These are phyloP conservation scores for Pleodorina starrii DNA, from an alignment of 139 green algal species.

Conservation along the genomic window DNA sequence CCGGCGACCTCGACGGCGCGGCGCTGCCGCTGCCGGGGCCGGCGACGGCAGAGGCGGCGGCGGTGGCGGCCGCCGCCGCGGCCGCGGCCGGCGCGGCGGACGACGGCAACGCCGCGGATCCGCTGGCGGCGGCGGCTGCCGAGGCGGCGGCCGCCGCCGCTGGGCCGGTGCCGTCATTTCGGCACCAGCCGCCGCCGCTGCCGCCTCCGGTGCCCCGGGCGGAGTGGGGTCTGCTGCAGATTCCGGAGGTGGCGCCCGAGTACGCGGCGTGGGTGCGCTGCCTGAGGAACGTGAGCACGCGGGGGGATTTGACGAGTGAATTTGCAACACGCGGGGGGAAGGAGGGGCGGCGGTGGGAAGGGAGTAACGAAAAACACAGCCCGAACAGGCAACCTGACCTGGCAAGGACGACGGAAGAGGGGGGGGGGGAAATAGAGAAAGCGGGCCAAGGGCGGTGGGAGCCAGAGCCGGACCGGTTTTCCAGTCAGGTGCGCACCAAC, in stretches of 20 bases:
- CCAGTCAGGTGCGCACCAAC: no score
- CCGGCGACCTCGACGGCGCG: neutral
- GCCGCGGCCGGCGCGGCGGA: neutral
- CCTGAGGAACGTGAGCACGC: constrained; percentile 33
- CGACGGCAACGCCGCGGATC: neutral
- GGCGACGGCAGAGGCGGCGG: neutral
- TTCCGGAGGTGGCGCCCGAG: neutral
- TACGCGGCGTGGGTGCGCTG: constrained; percentile 25
- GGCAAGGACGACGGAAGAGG: no score
- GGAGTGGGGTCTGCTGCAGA: constrained; percentile 37
- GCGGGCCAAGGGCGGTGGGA: no score
- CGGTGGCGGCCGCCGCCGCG: neutral
- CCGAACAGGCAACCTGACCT: no score
- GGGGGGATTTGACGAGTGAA: no score
- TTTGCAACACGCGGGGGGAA: no score
- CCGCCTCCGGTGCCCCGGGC: neutral
- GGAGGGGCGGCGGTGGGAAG: no score
- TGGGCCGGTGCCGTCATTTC: neutral
- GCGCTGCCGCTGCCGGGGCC: neutral
- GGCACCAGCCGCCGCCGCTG: constrained; percentile 22
- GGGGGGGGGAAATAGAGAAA: no score
- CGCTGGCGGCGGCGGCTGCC: neutral
- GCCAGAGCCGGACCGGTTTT: no score
- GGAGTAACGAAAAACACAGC: no score
- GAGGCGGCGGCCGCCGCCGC: neutral